Base-by-base conservation (phyloP, 1,139 yeast species). In the Lodderomyces theae region DNA sequence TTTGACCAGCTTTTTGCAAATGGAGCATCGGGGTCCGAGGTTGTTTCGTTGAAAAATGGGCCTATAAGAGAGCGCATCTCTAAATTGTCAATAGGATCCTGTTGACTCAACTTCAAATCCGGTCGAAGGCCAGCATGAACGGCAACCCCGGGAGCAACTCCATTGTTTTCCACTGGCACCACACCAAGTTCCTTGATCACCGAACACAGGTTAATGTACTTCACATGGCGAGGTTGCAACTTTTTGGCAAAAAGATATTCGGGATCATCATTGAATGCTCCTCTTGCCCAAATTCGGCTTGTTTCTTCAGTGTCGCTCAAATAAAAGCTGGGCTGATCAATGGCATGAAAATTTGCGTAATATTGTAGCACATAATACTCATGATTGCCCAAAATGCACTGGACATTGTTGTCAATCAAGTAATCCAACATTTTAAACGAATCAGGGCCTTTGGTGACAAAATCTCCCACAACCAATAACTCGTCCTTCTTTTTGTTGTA, bases 351-450 rank as follows among this genome's bases (percentile, higher is more conserved):
- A 37, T 66, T 69, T 1, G 85, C 78, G 53, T 86, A 86, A 53
- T 80, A 63, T 42, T 77, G 71, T 48, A 86, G 54, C 13, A 82
- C 74, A 47, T 77, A 79, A 51, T 81, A 72, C 57, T 90, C 97
- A 60, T 90, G 96, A 64, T 90, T 90, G 0, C 97, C 97, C 47
- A 94, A 64, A 3, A 90, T 79, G 58, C 96, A 89, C 38, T 78
- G 79, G 13, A 86, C 74, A 4, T 75, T 63, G 48, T 80, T 62
- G n/a, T 73, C 64, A 35, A 81, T 73, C 34, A 87, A 81, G 51
- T 64, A 82, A 44, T 88, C 84, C 22, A 88, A 58, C 4, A 88
- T 87, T 40, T 75, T 78, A 11, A 77, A 48, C 1, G 95, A 85
- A 46, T 85, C 80, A 1, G 86, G 84, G 0, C 97, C 97, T 58